Base-by-base conservation (phyloP, 352 stramenopile genomes). In the Pythium periplocum region DNA sequence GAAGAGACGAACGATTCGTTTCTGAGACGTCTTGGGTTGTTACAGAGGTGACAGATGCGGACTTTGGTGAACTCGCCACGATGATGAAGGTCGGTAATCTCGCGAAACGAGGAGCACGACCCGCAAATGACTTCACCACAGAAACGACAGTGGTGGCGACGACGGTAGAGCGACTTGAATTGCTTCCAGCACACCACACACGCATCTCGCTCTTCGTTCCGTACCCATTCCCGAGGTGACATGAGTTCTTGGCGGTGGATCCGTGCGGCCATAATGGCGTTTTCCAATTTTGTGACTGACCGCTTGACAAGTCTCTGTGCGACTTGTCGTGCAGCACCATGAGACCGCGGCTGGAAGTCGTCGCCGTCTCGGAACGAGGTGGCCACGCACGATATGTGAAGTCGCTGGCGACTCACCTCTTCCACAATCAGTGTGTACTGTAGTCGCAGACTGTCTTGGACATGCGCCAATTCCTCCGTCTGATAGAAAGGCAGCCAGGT, bases 141-240 rank as follows among this genome's bases (percentile, higher is more conserved):
- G 4, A 88, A 50, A 2, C 78, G 75, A 53, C 78, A 88, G 48
- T 88, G 78, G 57, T 88, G 78, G 5, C 78, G 73, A 2, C 78
- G 64, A 0, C 75, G 73, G 34, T 77, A 81, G 34, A 86, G 45
- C 43, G 69, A 53, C 47, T 84, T 74, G 47, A 88, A 88, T 1
- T 59, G 54, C 59, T 88, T 86, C 73, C 73, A 82, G 59, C 78
- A 88, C 34, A 85, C 74, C 30, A 86, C 72, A 47, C 78, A 88
- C 30, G 57, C 48, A 10, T 53, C 44, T 11, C 78, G 74, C 12
- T 85, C 75, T 38, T 86, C 63, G 51, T 88, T 84, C 44, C 76
- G 73, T 5, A 88, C 68, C 78, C 78, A 88, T 45, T 86, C 62
- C 36, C 84, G 68, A 8, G 61, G 77, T 3, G 64, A 55, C 2